phyloP scores from a whole-genome alignment of 2,329 filamentous ascomycete species.

The Fusarium burgessii region DNA sequence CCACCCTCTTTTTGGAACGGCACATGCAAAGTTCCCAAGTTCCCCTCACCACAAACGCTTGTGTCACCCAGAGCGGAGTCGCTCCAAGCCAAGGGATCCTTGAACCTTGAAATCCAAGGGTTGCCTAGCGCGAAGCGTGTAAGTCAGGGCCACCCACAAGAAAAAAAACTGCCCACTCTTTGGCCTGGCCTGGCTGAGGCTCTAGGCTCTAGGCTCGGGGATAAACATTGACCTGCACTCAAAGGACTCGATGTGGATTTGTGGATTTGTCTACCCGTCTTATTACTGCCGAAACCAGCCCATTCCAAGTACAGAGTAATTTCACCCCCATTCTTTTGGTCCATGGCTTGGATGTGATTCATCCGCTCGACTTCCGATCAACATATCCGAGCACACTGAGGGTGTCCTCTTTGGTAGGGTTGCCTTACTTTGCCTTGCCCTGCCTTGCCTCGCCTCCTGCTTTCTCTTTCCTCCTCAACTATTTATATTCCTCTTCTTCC shows the following conservation, averaged over 20 bases:
- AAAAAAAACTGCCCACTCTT: conserved; percentile 10
- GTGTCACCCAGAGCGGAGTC: conserved; percentile 22
- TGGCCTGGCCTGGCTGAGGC: conserved; percentile 15
- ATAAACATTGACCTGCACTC: conserved; percentile 11
- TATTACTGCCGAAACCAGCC: conserved; percentile 8
- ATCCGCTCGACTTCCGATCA: conserved; percentile 25
- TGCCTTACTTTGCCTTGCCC: neutral
- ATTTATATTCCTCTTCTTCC: conserved; percentile 39
- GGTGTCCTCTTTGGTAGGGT: conserved; percentile 11
- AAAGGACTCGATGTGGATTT: conserved; percentile 9
- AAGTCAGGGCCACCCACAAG: conserved; percentile 20
- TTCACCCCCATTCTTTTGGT: conserved; percentile 16
- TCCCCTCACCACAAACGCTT: conserved; percentile 12
- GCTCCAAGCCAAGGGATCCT: conserved; percentile 27
- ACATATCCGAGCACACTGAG: conserved; percentile 20
- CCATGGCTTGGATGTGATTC: neutral
- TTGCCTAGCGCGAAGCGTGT: conserved; percentile 32
- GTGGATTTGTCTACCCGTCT: conserved; percentile 18
- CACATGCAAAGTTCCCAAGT: conserved; percentile 12
- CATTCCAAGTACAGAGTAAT: neutral
- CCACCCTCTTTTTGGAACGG: conserved; percentile 24
- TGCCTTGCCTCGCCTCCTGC: neutral
- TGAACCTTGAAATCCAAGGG: conserved; percentile 28
- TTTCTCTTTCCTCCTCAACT: conserved; percentile 22
- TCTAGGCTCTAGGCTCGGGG: neutral